Conservation (phyloP, 2,329 filamentous ascomycete genomes). For the Juglanconis juglandina region DNA sequence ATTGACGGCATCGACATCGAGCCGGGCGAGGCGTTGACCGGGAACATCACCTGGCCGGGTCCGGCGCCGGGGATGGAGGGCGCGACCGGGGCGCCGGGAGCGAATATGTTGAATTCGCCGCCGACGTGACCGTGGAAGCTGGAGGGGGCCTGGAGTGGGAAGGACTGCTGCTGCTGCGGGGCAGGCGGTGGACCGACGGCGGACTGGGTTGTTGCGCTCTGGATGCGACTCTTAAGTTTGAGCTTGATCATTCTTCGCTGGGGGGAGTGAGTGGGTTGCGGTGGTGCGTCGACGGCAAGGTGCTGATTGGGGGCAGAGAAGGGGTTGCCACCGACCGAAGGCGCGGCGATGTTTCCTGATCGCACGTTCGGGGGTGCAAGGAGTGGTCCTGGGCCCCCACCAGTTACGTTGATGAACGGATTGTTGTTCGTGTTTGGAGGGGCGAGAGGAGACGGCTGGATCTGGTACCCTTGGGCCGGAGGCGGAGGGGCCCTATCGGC, state of each 20-base stretch:
- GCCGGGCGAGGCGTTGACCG: conserved; percentile 5
- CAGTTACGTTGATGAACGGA: conserved; percentile 18
- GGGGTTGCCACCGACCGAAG: conserved; percentile 16
- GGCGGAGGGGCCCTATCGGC: not conserved
- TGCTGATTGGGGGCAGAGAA: conserved; percentile 17
- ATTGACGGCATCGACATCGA: conserved; percentile 15
- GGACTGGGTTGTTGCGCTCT: conserved; percentile 13
- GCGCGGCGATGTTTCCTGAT: conserved; percentile 9
- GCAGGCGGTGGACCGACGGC: conserved; percentile 8
- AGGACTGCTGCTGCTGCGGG: not conserved
- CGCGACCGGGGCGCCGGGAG: conserved; percentile 2
- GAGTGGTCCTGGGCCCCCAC: conserved; percentile 17
- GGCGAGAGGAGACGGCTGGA: conserved; percentile 9
- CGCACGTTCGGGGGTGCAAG: conserved; percentile 15
- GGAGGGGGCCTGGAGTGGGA: conserved; percentile 14
- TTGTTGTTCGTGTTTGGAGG: conserved; percentile 11
- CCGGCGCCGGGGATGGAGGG: conserved; percentile 7
- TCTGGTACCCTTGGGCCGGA: conserved; percentile 2
- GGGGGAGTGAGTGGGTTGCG: conserved; percentile 9
- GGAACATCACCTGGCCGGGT: conserved; percentile 11
- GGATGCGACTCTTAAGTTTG: conserved; percentile 13
- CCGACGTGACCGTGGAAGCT: conserved; percentile 15
- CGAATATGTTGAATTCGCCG: conserved; percentile 11
- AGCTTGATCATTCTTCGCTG: conserved; percentile 14
- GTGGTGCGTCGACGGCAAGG: conserved; percentile 7